Evolutionary conservation across 2,329 filamentous ascomycete species (phyloP), one percentile per base, ranked within the genome.

Genomic region (Pseudocercospora eumusae): DNA sequence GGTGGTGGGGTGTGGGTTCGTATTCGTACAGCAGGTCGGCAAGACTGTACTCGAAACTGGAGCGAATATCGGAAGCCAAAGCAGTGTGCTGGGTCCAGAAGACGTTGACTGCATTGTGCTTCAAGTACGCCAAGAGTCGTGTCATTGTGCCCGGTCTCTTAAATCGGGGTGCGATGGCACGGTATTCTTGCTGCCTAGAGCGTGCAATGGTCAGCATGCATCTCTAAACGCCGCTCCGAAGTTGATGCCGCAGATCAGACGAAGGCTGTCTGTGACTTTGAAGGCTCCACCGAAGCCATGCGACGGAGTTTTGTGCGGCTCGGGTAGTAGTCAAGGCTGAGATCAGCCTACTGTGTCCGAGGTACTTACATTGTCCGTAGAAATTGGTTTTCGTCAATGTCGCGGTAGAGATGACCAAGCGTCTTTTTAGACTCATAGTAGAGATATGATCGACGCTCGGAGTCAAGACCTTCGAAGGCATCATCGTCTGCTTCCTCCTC

Each of bases 361-460:
- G 2, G 8, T 31, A 36, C 33, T 36, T 36, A 36, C 64, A 86
- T 75, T 4, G 82, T 73, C 8, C 75, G 68, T 79, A 87, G 88
- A 47, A 93, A 89, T 57, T 82, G 81, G 50, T 81, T 80, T 73
- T 95, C 91, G 67, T 96, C 86, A 10, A 96, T 87, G 0, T 81
- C 83, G 1, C 90, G 85, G 71, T 90, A 95, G 0, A 96, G 78
- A 4, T 81, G 75, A 0, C 91, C 91, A 0, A 95, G 81, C 0
- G 89, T 79, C 66, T 90, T 91, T 0, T 85, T 68, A 1, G 88
- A 92, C 31, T 75, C 75, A 72, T 95, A 93, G 71, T 87, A 93
- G 3, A 76, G 74, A 81, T 78, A 4, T 68, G 75, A 65, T 9
- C 61, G 64, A 0, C 62, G 69, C 52, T 71, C 70, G 4, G 60